Percentiles rank a stretch among this genome's conserved stretches.
Evolutionary conservation across 768 basidiomycete species (phyloP).

Genomic region (Hericium alpestre): DNA sequence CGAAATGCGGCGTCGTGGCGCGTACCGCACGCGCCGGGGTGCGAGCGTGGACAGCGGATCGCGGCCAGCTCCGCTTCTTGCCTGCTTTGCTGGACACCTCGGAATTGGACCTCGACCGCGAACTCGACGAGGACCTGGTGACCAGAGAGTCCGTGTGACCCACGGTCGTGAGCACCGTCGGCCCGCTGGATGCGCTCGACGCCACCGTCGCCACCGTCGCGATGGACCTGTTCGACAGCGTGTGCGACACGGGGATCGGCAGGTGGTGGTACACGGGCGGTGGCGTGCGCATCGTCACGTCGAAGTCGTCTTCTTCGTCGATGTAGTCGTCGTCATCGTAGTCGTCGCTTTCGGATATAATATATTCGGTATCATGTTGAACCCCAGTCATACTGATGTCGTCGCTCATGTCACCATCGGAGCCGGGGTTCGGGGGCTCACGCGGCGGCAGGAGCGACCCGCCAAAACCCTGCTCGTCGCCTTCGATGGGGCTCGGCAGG

Average conservation of each 20-base stretch:
- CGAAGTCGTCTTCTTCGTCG: slow-evolving; percentile 53
- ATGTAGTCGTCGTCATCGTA: slow-evolving; percentile 23
- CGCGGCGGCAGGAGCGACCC: slow-evolving; percentile 57
- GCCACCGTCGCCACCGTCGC: slow-evolving; percentile 9
- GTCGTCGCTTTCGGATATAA: slow-evolving; percentile 8
- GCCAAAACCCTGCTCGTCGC: slow-evolving; percentile 48
- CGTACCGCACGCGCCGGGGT: slow-evolving; percentile 4
- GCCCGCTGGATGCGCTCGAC: slow-evolving; percentile 14
- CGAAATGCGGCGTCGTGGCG: slow-evolving; percentile 2
- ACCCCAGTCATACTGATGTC: slow-evolving; percentile 29
- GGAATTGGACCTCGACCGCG: slow-evolving; percentile 11
- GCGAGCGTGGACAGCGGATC: slow-evolving; percentile 3
- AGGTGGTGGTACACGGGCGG: slow-evolving; percentile 21
- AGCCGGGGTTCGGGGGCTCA: slow-evolving; percentile 51
- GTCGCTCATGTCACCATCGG: slow-evolving; percentile 55
- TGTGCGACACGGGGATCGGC: slow-evolving; percentile 12
- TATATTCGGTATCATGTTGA: slow-evolving; percentile 17
- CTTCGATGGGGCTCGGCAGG: background rate
- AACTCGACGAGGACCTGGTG: slow-evolving; percentile 18
- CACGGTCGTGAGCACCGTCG: slow-evolving; percentile 21
- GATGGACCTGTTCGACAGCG: slow-evolving; percentile 11
- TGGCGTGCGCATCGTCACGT: slow-evolving; percentile 60
- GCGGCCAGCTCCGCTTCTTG: slow-evolving; percentile 17
- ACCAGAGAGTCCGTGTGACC: slow-evolving; percentile 20
- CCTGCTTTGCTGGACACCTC: slow-evolving; percentile 16